Conservation (phyloP, 2,329 filamentous ascomycete species). For the Fusarium robinianum region DNA sequence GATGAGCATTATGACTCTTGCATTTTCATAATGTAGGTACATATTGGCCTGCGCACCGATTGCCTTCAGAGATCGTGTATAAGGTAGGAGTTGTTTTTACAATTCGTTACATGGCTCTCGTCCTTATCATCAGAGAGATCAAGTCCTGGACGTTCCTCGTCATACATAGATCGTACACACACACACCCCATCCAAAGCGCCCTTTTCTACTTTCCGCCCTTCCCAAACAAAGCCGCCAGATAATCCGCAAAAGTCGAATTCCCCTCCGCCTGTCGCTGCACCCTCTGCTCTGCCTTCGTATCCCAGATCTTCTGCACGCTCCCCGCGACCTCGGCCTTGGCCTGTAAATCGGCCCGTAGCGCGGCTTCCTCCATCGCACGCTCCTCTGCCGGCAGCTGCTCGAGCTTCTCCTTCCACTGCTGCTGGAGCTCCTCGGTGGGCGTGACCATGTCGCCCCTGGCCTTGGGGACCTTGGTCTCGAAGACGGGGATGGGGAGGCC, state of each 20-base stretch:
- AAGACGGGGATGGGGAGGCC: constrained; percentile 64
- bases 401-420: constrained; percentile 58
- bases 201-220: constrained; percentile 33
- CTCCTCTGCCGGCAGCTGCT: constrained; percentile 62
- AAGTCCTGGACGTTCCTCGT: too few relatives aligned
- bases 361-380: constrained; percentile 66
- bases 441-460: constrained; percentile 29
- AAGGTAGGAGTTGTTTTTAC: too few relatives aligned
- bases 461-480: constrained; percentile 56
- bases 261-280: constrained; percentile 45
- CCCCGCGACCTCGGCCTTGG: constrained; percentile 64
- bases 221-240: constrained; percentile 38
- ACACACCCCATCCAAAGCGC: background rate
- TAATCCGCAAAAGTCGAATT: constrained; percentile 40
- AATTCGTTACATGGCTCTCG: too few relatives aligned
- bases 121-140: too few relatives aligned
- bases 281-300: constrained; percentile 59
- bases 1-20: too few relatives aligned
- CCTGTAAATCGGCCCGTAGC: constrained; percentile 64
- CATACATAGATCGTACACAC: constrained; percentile 30
- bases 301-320: constrained; percentile 52
- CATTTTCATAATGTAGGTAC: too few relatives aligned
- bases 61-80: too few relatives aligned
- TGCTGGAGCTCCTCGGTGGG: constrained; percentile 54
- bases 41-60: too few relatives aligned